These are phyloP conservation scores for Tieghemostelium lacteum DNA, from an alignment of 78 protist genomes.

Conservation along the genomic window DNA sequence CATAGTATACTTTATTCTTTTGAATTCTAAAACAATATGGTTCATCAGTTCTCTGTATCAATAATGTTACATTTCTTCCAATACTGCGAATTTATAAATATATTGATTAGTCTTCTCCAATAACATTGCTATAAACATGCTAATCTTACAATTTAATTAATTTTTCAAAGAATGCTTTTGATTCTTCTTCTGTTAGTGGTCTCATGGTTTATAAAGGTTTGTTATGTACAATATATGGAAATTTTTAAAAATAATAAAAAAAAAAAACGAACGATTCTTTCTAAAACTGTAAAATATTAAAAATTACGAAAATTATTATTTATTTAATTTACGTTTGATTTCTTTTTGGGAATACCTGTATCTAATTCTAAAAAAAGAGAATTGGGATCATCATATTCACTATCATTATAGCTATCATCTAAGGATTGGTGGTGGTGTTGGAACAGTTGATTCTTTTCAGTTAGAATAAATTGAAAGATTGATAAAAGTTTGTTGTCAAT, in stretches of 20 bases:
- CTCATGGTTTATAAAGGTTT: slow-evolving; percentile 92
- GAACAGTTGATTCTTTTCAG: too few species aligned
- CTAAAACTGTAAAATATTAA: not conserved
- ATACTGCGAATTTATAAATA: slow-evolving; percentile 84
- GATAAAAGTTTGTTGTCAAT: too few species aligned
- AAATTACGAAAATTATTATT: not conserved
- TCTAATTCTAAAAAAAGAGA: not conserved
- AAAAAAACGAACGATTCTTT: not conserved
- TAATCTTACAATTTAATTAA: slow-evolving; percentile 91
- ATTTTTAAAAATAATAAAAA: slow-evolving; percentile 1
- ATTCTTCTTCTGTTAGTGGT: slow-evolving; percentile 98
- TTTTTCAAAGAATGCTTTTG: slow-evolving; percentile 97
- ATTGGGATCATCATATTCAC: too few species aligned
- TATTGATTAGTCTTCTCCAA: not conserved
- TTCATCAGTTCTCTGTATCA: slow-evolving; percentile 98
- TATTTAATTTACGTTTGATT: too few species aligned
- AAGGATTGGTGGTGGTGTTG: too few species aligned
- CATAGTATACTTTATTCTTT: slow-evolving; percentile 96
- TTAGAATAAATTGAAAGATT: too few species aligned
- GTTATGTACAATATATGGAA: not conserved
- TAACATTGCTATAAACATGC: not conserved
- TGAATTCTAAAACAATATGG: slow-evolving; percentile 97
- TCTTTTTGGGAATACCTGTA: too few species aligned
- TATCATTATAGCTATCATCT: too few species aligned
- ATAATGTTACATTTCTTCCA: slow-evolving; percentile 94